Conservation (phyloP, 2,329 filamentous ascomycete species). For the Chaetothyriales sp. region DNA sequence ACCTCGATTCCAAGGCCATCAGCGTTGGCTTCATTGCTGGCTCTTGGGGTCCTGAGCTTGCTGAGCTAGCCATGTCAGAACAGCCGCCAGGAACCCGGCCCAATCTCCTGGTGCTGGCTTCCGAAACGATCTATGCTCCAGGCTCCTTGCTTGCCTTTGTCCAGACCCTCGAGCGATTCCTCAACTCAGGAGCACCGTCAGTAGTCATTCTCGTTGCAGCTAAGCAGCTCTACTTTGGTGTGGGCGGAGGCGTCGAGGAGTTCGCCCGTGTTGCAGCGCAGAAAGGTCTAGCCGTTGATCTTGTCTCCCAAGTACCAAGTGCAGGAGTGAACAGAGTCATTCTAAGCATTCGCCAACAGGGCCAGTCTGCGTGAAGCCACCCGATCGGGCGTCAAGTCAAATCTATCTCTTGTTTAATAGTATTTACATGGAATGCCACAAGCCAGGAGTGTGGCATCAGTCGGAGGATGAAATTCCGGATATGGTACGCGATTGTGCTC, state of each 20-base stretch:
- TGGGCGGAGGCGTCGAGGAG: constrained; percentile 49
- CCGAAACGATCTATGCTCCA: constrained; percentile 51
- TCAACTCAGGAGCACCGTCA: constrained; percentile 22
- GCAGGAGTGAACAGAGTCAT: background rate
- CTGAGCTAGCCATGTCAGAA: constrained; percentile 26
- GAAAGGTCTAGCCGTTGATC: constrained; percentile 13
- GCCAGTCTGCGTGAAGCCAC: constrained; percentile 16
- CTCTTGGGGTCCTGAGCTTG: constrained; percentile 38
- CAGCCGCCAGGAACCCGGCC: constrained; percentile 4
- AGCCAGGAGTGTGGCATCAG: constrained; percentile 4
- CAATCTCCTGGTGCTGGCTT: constrained; percentile 37
- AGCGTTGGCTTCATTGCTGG: constrained; percentile 43
- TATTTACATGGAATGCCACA: constrained; percentile 3
- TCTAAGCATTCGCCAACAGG: background rate
- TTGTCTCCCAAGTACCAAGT: background rate
- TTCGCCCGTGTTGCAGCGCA: constrained; percentile 22
- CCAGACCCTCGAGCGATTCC: constrained; percentile 35
- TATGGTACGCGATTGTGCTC: background rate
- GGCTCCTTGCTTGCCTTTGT: constrained; percentile 39
- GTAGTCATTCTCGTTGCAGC: constrained; percentile 43
- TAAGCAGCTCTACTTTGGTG: constrained; percentile 52
- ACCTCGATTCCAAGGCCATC: constrained; percentile 30
- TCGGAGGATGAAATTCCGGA: constrained; percentile 1
- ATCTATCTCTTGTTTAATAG: constrained; percentile 1
- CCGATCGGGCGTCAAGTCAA: background rate